Percentiles rank a stretch among this genome's conserved stretches.
phyloP scores from a whole-genome alignment of 805 yeast genomes.

The Candida vaughaniae region DNA sequence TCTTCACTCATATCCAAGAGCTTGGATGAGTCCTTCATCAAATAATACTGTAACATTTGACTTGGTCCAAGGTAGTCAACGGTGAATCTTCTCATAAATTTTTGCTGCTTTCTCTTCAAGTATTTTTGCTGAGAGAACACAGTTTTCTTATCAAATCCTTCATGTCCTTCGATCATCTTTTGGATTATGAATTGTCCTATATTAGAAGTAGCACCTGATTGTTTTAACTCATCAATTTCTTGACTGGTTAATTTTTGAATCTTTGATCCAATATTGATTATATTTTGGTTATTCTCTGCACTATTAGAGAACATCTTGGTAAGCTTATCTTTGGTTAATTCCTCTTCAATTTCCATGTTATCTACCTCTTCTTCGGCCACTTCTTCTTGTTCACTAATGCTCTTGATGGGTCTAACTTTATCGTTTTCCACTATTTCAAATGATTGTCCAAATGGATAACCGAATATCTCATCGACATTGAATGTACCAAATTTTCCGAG shows the following conservation, averaged over 20 bases:
- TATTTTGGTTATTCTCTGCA: constrained; percentile 63
- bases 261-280: constrained; percentile 64
- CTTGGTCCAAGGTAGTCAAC: constrained; percentile 73
- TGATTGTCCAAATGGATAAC: constrained; percentile 82
- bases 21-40: constrained; percentile 71
- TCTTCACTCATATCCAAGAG: constrained; percentile 85
- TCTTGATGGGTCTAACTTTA: constrained; percentile 48
- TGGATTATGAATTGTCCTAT: constrained; percentile 78
- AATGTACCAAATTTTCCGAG: constrained; percentile 94
- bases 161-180: constrained; percentile 79
- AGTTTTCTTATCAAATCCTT: constrained; percentile 85
- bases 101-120: constrained; percentile 85
- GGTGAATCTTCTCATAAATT: constrained; percentile 82
- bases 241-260: constrained; percentile 71
- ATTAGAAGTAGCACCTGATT: constrained; percentile 57
- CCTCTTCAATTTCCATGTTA: constrained; percentile 32
- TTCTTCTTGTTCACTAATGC: constrained; percentile 35
- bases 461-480: constrained; percentile 68
- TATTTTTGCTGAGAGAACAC: constrained; percentile 89
- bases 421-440: constrained; percentile 74
- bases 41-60: constrained; percentile 67
- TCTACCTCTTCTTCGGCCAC: constrained; percentile 23
- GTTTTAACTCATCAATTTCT: constrained; percentile 84
- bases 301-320: constrained; percentile 39
- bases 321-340: constrained; percentile 37